These are phyloP conservation scores for Atkinsonella hypoxylon DNA, from an alignment of 2,329 filamentous ascomycete genomes.

Conservation along the genomic window DNA sequence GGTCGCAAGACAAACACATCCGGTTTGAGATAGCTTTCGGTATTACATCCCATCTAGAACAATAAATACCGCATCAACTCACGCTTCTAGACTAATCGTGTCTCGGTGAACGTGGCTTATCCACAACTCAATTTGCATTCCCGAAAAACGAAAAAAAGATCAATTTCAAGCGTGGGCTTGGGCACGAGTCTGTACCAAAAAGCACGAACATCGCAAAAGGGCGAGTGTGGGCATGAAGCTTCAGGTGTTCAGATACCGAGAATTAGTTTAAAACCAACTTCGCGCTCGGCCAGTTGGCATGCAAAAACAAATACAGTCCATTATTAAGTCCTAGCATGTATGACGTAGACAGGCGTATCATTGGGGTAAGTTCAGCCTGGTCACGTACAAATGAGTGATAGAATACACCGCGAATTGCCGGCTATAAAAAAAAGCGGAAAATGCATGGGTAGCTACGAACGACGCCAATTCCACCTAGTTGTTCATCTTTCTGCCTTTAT, in stretches of 20 bases:
- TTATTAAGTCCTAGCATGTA: conserved; percentile 33
- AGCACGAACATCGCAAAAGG: too few relatives aligned
- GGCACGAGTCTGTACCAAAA: too few relatives aligned
- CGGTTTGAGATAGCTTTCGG: neutral
- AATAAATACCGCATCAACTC: neutral
- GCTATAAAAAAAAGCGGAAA: conserved; percentile 22
- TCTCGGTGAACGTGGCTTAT: neutral
- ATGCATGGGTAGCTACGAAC: conserved; percentile 22
- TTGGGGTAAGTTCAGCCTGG: conserved; percentile 15
- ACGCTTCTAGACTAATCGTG: neutral
- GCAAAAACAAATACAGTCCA: conserved; percentile 25
- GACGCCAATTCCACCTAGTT: conserved; percentile 24
- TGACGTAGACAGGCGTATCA: conserved; percentile 8
- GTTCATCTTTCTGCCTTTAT: conserved; percentile 12
- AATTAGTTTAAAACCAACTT: neutral
- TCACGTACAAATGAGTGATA: conserved; percentile 15
- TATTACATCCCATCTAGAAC: neutral
- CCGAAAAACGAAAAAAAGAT: too few relatives aligned
- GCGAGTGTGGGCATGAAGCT: too few relatives aligned
- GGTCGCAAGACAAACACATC: neutral
- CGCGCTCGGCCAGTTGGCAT: neutral
- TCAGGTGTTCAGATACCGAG: neutral
- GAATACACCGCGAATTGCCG: conserved; percentile 23
- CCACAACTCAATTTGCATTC: too few relatives aligned
- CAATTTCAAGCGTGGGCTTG: too few relatives aligned